These are phyloP conservation scores for Leccinum pachyderme DNA, from an alignment of 1,284 basidiomycete genomes.

Conservation along the genomic window DNA sequence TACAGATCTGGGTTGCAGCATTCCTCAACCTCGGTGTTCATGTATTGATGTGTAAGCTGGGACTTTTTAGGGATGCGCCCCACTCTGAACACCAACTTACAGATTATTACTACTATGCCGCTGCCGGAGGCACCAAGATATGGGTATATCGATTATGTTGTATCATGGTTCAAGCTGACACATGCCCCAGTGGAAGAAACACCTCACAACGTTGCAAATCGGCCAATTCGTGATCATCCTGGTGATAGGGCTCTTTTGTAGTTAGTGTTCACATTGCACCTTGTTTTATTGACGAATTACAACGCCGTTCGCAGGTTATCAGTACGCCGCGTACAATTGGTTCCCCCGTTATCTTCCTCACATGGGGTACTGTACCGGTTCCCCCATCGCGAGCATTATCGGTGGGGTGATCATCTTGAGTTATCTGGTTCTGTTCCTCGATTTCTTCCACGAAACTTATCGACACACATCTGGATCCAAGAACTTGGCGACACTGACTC, in stretches of 20 bases:
- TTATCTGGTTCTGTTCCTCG: slow-evolving; percentile 39
- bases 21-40: slow-evolving; percentile 88
- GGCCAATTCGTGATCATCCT: slow-evolving; percentile 89
- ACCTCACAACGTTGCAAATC: slow-evolving; percentile 93
- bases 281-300: not conserved
- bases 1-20: slow-evolving; percentile 91
- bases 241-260: slow-evolving; percentile 1
- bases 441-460: slow-evolving; percentile 81
- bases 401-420: slow-evolving; percentile 12
- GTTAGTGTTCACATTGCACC: slow-evolving; percentile 2
- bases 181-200: slow-evolving; percentile 80
- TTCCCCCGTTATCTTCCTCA: slow-evolving; percentile 13
- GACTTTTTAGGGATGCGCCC: slow-evolving; percentile 1
- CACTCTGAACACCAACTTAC: slow-evolving; percentile 8
- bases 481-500: not conserved
- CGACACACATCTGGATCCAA: slow-evolving; percentile 41
- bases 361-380: slow-evolving; percentile 10
- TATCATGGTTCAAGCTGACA: not conserved
- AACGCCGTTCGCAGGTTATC: slow-evolving; percentile 5
- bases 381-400: slow-evolving; percentile 7
- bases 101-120: slow-evolving; percentile 97
- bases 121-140: slow-evolving; percentile 87
- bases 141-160: slow-evolving; percentile 58
- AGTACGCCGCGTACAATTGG: slow-evolving; percentile 16
- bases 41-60: slow-evolving; percentile 87